Conservation (phyloP, 1,284 basidiomycete genomes). For the Xerocomus minutiporus region DNA sequence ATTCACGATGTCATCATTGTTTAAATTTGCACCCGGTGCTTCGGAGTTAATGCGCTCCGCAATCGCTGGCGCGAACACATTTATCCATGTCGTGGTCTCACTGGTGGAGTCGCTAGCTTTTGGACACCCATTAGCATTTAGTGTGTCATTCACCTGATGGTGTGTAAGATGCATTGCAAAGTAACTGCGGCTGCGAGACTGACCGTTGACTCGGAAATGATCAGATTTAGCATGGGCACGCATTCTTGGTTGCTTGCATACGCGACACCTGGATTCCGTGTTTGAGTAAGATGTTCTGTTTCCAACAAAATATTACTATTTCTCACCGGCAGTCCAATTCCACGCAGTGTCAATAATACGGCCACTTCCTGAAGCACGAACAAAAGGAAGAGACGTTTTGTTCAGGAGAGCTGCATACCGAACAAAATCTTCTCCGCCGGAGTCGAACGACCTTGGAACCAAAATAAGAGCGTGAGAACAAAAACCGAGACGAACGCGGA, state of each 20-base stretch:
- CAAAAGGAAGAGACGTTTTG: constrained; percentile 50
- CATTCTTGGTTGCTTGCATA: constrained; percentile 38
- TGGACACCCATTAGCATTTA: constrained; percentile 67
- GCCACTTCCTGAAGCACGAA: constrained; percentile 53
- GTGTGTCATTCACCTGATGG: constrained; percentile 59
- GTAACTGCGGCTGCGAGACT: constrained; percentile 22
- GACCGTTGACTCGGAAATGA: constrained; percentile 50
- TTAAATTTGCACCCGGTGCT: constrained; percentile 61
- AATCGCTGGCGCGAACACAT: constrained; percentile 53
- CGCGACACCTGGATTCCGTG: constrained; percentile 44
- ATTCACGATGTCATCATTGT: constrained; percentile 50
- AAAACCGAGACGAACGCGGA: not conserved
- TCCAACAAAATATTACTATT: not conserved
- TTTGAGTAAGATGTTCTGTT: not conserved
- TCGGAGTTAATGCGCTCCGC: constrained; percentile 55
- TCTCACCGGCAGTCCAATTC: constrained; percentile 65
- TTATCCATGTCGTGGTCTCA: constrained; percentile 48
- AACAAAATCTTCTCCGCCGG: constrained; percentile 44
- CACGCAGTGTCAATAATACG: constrained; percentile 64
- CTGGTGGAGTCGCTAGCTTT: constrained; percentile 43
- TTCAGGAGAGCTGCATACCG: constrained; percentile 50
- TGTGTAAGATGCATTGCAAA: constrained; percentile 4
- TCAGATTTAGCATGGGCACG: constrained; percentile 43
- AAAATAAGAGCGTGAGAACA: not conserved
- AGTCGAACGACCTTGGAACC: constrained; percentile 42